These are phyloP conservation scores for Limnanthes douglasii DNA, from an alignment of 345 rosid genomes.

Conservation along the genomic window DNA sequence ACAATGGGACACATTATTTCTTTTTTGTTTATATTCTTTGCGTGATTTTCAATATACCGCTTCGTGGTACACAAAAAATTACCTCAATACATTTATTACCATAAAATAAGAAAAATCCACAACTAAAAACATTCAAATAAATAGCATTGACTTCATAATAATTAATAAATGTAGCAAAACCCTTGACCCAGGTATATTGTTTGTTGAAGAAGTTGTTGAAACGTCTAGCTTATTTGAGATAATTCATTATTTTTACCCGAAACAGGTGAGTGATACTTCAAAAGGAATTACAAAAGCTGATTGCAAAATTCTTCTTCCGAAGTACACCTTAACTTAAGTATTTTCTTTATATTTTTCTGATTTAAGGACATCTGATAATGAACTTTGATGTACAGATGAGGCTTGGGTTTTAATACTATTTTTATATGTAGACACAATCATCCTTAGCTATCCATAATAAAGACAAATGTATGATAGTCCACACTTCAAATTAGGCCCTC, in stretches of 20 bases:
- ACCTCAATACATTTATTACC: too few species aligned
- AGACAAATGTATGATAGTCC: slow-evolving; percentile 62
- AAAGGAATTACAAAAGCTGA: slow-evolving; percentile 92
- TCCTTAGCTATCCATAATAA: slow-evolving; percentile 91
- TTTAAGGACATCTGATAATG: too few species aligned
- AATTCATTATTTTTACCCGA: slow-evolving; percentile 30
- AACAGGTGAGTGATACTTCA: slow-evolving; percentile 48
- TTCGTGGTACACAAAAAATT: too few species aligned
- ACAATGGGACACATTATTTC: too few species aligned
- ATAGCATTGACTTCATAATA: too few species aligned
- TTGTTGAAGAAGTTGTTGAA: slow-evolving; percentile 61
- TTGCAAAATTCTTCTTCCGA: slow-evolving; percentile 44
- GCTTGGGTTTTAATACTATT: slow-evolving; percentile 73
- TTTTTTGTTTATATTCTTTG: too few species aligned
- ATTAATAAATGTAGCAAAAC: too few species aligned
- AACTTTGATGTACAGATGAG: slow-evolving; percentile 22
- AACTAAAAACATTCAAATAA: too few species aligned
- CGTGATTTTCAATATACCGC: too few species aligned
- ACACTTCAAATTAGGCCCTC: slow-evolving; percentile 60
- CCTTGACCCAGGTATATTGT: slow-evolving; percentile 51
- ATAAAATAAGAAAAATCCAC: too few species aligned
- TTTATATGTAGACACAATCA: slow-evolving; percentile 77
- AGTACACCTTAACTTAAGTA: slow-evolving; percentile 27
- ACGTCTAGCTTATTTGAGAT: slow-evolving; percentile 53
- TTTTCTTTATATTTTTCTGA: too few species aligned